Conservation (phyloP, 2,329 filamentous ascomycete genomes). For the Claviceps capensis region DNA sequence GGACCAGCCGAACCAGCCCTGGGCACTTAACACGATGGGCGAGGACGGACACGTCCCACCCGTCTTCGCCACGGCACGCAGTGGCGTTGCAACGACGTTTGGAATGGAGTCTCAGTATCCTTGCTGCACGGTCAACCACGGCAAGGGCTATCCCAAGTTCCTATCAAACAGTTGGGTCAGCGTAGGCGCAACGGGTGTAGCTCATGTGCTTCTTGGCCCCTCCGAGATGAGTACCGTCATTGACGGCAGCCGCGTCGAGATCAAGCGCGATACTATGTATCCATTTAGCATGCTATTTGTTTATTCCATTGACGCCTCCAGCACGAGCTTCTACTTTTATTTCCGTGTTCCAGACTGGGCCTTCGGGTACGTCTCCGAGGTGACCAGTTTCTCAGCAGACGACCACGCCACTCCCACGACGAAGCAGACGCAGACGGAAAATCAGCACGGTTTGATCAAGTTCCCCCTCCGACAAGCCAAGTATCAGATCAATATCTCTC, state of each 20-base stretch:
- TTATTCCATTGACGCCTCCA: constrained; percentile 14
- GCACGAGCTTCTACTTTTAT: constrained; percentile 14
- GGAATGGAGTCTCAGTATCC: constrained; percentile 38
- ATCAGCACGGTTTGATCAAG: constrained; percentile 11
- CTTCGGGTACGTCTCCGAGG: background rate
- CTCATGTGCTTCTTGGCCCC: constrained; percentile 36
- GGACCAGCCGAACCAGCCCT: constrained; percentile 38
- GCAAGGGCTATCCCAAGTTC: constrained; percentile 43
- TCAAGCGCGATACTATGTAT: constrained; percentile 35
- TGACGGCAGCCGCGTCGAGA: constrained; percentile 17
- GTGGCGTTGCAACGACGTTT: constrained; percentile 24
- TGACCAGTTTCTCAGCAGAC: background rate
- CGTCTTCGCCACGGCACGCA: constrained; percentile 34
- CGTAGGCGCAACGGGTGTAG: constrained; percentile 28
- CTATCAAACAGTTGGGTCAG: constrained; percentile 31
- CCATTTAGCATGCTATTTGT: constrained; percentile 19
- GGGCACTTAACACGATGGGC: constrained; percentile 27
- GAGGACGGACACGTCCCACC: constrained; percentile 11
- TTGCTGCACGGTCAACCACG: constrained; percentile 46
- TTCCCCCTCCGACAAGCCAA: constrained; percentile 9
- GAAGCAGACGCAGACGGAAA: background rate
- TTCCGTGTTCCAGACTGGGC: constrained; percentile 17
- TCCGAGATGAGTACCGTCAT: constrained; percentile 25
- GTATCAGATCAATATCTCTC: constrained; percentile 9
- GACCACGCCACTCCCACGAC: background rate